phyloP scores from a whole-genome alignment of 2,329 filamentous ascomycete species.

The Botryotinia globosa region DNA sequence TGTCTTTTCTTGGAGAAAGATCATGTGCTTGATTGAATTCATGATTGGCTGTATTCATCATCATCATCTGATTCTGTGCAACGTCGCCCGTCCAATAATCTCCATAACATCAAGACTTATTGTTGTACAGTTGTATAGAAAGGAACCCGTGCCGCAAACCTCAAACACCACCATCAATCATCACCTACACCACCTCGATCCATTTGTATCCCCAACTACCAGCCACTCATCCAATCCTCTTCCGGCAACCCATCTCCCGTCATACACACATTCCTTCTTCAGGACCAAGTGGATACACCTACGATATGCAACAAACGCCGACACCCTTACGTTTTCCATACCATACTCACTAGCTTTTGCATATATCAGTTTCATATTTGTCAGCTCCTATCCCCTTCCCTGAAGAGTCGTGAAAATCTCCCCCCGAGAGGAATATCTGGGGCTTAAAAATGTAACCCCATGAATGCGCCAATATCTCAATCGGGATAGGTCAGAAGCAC shows the following conservation, averaged over 20 bases:
- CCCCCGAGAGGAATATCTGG: not conserved
- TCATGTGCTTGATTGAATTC: not conserved
- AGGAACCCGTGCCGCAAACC: not conserved
- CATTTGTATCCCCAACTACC: not conserved
- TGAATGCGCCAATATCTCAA: not conserved
- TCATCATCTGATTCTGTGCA: not conserved
- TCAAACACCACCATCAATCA: not conserved
- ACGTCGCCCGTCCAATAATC: not conserved
- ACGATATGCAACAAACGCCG: slow-evolving; percentile 1
- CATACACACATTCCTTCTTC: not conserved
- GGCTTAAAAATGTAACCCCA: not conserved
- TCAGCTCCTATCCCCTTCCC: not conserved
- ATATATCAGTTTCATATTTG: not conserved
- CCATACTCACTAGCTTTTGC: not conserved
- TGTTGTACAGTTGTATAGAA: not conserved
- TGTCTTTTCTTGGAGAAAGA: not conserved
- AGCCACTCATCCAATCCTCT: not conserved
- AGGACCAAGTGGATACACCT: slow-evolving; percentile 1
- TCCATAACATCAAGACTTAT: not conserved
- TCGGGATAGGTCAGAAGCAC: not conserved
- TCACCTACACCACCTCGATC: not conserved
- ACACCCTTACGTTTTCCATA: not conserved
- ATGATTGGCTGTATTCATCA: not conserved
- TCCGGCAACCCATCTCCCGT: not conserved
- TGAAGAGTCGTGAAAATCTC: no score